Evolutionary conservation across 208 protist species (phyloP).

Genomic region (Crithidia sp.): DNA sequence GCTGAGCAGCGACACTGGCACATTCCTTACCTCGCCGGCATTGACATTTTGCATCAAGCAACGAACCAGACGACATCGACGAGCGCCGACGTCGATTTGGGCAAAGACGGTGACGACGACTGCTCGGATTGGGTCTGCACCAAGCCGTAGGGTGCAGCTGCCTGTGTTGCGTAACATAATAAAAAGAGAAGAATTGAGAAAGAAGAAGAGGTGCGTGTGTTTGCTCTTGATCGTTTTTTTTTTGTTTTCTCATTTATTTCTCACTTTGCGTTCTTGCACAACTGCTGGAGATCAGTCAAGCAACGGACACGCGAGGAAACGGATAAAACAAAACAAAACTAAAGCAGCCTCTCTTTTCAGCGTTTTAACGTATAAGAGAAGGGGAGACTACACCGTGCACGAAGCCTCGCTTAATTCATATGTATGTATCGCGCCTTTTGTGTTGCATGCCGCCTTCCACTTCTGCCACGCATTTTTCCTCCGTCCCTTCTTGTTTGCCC

Average conservation of each 20-base stretch:
- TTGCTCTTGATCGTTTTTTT: background rate
- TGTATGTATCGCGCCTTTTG: no score
- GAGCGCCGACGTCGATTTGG: constrained; percentile 51
- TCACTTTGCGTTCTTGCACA: background rate
- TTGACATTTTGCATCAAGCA: constrained; percentile 73
- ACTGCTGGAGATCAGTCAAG: no score
- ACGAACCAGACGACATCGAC: constrained; percentile 60
- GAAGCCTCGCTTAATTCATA: no score
- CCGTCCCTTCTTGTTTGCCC: background rate
- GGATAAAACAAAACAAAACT: no score
- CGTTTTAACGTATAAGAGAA: no score
- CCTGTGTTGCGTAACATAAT: background rate
- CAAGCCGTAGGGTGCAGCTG: background rate
- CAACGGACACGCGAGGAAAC: no score
- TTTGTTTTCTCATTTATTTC: background rate
- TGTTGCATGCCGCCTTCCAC: background rate
- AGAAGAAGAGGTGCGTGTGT: background rate
- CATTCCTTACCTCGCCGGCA: constrained; percentile 62
- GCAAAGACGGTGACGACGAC: constrained; percentile 83
- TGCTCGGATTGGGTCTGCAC: constrained; percentile 87
- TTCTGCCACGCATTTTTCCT: background rate
- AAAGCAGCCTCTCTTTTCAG: no score
- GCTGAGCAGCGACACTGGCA: constrained; percentile 63
- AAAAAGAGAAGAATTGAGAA: background rate
- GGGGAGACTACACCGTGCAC: no score